phyloP scores from a whole-genome alignment of 192 early-diverging fungal genomes.

The Piromyces finnis region DNA sequence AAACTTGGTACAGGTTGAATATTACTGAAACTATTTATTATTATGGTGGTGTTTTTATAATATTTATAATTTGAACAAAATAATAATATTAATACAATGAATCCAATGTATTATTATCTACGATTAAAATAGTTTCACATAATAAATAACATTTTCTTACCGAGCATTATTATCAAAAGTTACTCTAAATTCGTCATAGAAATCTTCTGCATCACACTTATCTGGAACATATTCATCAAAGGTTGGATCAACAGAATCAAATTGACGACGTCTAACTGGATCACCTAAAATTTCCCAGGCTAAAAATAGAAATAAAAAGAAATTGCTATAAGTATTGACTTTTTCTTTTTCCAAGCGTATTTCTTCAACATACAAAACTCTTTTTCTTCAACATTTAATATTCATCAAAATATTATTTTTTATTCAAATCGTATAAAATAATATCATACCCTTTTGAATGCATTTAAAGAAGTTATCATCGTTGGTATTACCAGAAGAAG shows the following conservation, averaged over 20 bases:
- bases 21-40: conserved; percentile 55
- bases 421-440: no score
- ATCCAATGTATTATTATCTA: no score
- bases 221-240: conserved; percentile 52
- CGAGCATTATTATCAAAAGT: conserved; percentile 1
- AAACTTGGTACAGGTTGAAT: conserved; percentile 60
- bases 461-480: conserved; percentile 99
- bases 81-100: no score
- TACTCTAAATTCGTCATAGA: conserved; percentile 40
- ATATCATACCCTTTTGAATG: conserved; percentile 46
- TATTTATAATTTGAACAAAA: no score
- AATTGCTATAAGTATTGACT: no score
- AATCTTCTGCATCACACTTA: conserved; percentile 43
- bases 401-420: no score
- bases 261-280: conserved; percentile 74
- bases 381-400: no score
- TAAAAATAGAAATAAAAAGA: conserved; percentile 8
- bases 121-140: no score
- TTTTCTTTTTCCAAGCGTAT: no score
- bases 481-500: conserved; percentile 31
- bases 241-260: conserved; percentile 85
- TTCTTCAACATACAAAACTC: no score
- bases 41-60: neutral
- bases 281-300: conserved; percentile 89
- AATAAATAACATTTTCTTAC: no score